Evolutionary conservation across 805 yeast species (phyloP), one percentile per base, ranked within the genome.

Genomic region (Starmerella sp.): DNA sequence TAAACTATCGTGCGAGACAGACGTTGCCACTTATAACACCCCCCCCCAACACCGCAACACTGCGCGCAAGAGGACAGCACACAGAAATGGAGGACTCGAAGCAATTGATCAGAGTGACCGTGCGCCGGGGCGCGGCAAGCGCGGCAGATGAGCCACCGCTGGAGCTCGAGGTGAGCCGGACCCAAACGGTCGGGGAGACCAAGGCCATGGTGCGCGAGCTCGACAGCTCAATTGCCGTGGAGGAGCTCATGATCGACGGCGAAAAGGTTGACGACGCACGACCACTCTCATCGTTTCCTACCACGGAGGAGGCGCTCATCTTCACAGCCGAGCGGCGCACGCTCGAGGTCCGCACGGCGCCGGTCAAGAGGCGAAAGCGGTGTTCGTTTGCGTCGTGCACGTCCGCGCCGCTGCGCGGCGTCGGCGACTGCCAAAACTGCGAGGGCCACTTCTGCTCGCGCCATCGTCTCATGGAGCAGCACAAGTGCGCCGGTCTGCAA

Each of bases 371-470:
- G 43, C 60, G 66, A 67, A 73, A 74, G 60, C 67, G 74, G 29
- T 77, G 81, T 68, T 71, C 82, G 28, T 80, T 80, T 67, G 69
- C 69, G 35, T 65, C 72, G 32, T 88, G 96, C 70, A 73, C 77
- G 22, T 75, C 83, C n/a, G 72, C 79, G 11, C 86, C 90, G 0
- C 69, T 77, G 51, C 73, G 80, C 29, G 77, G 78, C 50, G 78
- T 86, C 45, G 96, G 96, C 48, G 89, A 83, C 67, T 88, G 96
- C 69, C 77, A 81, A 53, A 84, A 82, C 66, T 88, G 96, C 69
- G 79, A 79, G 48, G 95, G 95, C 46, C 84, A 83, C 65, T 88
- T 80, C 69, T 88, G 96, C 69, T 83, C 91, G 35, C 84, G 84
- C 64, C 96, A 88, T 71, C 77, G 96, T 54, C 74, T 88, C 54